Percentiles rank a stretch among this genome's conserved stretches.
phyloP scores from a whole-genome alignment of 495 filamentous ascomycete genomes.

The Parachaetomium inaequale region DNA sequence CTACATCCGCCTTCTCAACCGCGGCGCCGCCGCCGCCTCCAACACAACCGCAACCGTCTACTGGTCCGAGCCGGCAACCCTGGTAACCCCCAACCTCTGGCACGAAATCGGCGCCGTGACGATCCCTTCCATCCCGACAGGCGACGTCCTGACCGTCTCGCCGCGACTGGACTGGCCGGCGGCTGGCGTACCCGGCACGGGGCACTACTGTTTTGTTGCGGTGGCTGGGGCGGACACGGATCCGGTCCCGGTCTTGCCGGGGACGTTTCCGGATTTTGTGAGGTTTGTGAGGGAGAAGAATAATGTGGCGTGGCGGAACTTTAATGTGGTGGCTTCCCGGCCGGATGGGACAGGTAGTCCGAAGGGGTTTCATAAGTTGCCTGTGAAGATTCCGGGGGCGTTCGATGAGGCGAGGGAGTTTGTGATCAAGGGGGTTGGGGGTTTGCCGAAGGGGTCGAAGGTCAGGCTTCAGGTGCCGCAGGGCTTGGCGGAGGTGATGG shows the following conservation, averaged over 20 bases:
- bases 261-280: not conserved
- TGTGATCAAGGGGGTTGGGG: not conserved
- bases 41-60: not conserved
- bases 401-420: slow-evolving; percentile 1
- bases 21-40: not conserved
- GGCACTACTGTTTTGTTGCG: slow-evolving; percentile 14
- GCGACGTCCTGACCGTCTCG: not conserved
- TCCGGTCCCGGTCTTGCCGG: not conserved
- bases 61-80: slow-evolving; percentile 11
- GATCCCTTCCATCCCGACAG: not conserved
- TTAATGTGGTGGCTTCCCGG: not conserved
- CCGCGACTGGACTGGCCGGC: slow-evolving; percentile 10
- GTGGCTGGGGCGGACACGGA: not conserved
- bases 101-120: slow-evolving; percentile 5
- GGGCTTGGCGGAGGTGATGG: not conserved
- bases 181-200: not conserved
- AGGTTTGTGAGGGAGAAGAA: slow-evolving; percentile 9
- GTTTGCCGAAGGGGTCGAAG: slow-evolving; percentile 1
- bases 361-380: not conserved
- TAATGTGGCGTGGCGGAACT: slow-evolving; percentile 11
- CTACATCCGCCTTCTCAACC: slow-evolving; percentile 14
- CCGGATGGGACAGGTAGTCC: not conserved
- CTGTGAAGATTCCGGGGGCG: slow-evolving; percentile 2
- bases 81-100: slow-evolving; percentile 12
- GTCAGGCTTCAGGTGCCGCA: slow-evolving; percentile 5